phyloP scores from a whole-genome alignment of 495 filamentous ascomycete species.

The Xylaria flabelliformis region DNA sequence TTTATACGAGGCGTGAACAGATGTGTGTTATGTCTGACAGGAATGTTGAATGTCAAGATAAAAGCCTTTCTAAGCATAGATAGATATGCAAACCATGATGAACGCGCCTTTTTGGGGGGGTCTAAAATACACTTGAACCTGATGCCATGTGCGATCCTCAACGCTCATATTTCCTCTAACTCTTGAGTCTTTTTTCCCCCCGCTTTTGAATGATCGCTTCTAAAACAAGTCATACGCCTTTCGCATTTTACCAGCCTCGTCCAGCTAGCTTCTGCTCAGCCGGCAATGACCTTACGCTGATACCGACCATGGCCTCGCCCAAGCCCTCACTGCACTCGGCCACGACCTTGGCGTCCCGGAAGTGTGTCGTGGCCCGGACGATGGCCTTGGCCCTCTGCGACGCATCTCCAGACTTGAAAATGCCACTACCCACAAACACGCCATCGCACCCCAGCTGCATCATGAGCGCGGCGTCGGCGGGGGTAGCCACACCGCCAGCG shows the following conservation, averaged over 20 bases:
- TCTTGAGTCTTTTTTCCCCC: not conserved
- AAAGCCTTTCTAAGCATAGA: not conserved
- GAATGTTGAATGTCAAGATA: slow-evolving; percentile 16
- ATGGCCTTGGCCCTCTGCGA: slow-evolving; percentile 88
- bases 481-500: slow-evolving; percentile 94
- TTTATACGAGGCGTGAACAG: not conserved
- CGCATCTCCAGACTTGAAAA: slow-evolving; percentile 95
- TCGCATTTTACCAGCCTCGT: slow-evolving; percentile 63
- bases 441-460: slow-evolving; percentile 99
- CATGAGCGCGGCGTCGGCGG: slow-evolving; percentile 97
- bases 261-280: slow-evolving; percentile 82
- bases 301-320: slow-evolving; percentile 95
- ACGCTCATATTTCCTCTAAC: not conserved
- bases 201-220: not conserved
- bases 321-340: slow-evolving; percentile 86
- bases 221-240: not conserved
- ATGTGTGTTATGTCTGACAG: not conserved
- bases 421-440: slow-evolving; percentile 94
- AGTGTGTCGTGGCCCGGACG: slow-evolving; percentile 92
- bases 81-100: not conserved
- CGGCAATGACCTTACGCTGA: slow-evolving; percentile 77
- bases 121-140: slow-evolving; percentile 8
- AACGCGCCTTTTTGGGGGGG: not conserved
- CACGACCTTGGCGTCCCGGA: slow-evolving; percentile 81
- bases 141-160: not conserved